Conservation (phyloP, 208 protist genomes). For the Spironucleus salmonicida region DNA sequence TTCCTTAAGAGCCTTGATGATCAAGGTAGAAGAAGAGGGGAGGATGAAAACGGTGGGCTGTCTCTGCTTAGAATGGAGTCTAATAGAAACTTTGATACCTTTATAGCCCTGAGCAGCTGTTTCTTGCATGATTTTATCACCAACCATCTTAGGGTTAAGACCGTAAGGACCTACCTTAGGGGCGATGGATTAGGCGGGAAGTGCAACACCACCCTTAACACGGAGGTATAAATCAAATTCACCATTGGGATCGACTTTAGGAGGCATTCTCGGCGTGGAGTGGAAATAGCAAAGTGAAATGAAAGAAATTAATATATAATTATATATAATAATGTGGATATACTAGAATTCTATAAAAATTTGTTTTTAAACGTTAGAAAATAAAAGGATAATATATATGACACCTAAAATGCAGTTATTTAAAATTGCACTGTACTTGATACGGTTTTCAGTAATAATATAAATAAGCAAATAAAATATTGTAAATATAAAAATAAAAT, state of each 20-base stretch:
- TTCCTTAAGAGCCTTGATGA: constrained; percentile 46
- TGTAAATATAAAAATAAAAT: too few relatives aligned
- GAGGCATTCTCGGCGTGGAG: too few relatives aligned
- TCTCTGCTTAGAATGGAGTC: constrained; percentile 27
- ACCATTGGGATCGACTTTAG: constrained; percentile 88
- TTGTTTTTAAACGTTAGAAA: too few relatives aligned
- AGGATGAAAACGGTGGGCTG: constrained; percentile 31
- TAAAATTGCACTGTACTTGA: too few relatives aligned
- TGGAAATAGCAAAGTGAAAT: too few relatives aligned
- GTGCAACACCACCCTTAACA: constrained; percentile 11
- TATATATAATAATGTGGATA: too few relatives aligned
- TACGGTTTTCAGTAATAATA: too few relatives aligned
- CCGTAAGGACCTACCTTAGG: background rate
- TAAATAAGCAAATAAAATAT: too few relatives aligned
- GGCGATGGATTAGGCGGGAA: background rate
- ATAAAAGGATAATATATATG: too few relatives aligned
- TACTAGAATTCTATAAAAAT: too few relatives aligned
- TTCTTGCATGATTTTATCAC: constrained; percentile 19
- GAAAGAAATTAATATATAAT: too few relatives aligned
- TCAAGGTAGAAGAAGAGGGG: constrained; percentile 38
- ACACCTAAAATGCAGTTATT: too few relatives aligned
- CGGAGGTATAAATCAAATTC: constrained; percentile 49
- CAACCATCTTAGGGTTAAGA: constrained; percentile 29
- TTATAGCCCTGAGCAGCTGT: constrained; percentile 18
- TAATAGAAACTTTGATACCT: background rate